Percentiles rank a stretch among this genome's conserved stretches.
Evolutionary conservation across 2,329 filamentous ascomycete genomes (phyloP).

Genomic region (Orbilia blumenaviensis): DNA sequence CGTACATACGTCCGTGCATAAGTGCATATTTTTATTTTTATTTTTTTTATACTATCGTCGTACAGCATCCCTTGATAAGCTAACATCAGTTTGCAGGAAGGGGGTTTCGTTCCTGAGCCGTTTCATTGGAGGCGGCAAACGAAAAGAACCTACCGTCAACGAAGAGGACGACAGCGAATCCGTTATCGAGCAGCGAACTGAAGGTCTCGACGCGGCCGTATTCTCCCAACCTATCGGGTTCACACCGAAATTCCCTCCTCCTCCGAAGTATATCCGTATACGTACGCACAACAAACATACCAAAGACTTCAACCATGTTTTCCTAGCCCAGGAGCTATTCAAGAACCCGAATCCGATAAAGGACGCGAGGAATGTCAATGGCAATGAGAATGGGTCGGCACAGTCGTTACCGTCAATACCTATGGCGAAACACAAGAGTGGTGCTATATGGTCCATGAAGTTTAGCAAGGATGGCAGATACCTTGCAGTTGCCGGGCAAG

Average conservation of each 20-base stretch:
- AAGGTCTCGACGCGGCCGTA: constrained; percentile 83
- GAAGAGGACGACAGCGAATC: constrained; percentile 71
- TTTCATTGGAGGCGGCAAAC: constrained; percentile 78
- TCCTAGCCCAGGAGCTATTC: constrained; percentile 88
- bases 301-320: constrained; percentile 84
- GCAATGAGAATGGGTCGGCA: constrained; percentile 59
- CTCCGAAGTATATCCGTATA: constrained; percentile 86
- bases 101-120: constrained; percentile 89
- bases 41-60: too few relatives aligned
- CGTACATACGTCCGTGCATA: background rate
- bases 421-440: constrained; percentile 59
- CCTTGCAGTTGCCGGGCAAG: constrained; percentile 89
- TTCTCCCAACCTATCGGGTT: constrained; percentile 83
- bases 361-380: constrained; percentile 60
- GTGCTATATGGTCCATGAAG: constrained; percentile 89
- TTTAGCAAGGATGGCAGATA: constrained; percentile 93
- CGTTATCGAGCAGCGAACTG: constrained; percentile 72
- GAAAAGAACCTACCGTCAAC: constrained; percentile 66
- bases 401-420: constrained; percentile 56
- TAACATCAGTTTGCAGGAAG: constrained; percentile 69
- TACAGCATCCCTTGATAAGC: background rate
- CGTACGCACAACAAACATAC: constrained; percentile 80
- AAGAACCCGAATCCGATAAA: constrained; percentile 61
- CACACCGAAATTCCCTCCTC: constrained; percentile 85
- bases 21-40: constrained; percentile 3